phyloP scores from a whole-genome alignment of 2,329 filamentous ascomycete species.

The Xylariaceae sp. region DNA sequence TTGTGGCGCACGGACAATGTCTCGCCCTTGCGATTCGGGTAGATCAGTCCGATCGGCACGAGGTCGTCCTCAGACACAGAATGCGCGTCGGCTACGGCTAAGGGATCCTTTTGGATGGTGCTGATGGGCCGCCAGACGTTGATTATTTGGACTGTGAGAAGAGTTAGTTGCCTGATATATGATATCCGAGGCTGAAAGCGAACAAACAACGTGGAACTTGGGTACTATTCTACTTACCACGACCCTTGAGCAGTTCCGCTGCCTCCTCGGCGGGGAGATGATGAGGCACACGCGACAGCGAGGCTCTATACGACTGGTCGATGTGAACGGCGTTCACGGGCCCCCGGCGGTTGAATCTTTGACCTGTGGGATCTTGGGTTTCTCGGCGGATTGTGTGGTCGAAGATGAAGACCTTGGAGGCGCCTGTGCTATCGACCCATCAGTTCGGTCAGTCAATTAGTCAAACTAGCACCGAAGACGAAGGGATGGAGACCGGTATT shows the following conservation, averaged over 20 bases:
- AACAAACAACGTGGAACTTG: too few species aligned
- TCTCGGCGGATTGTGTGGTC: constrained; percentile 54
- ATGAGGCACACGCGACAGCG: constrained; percentile 38
- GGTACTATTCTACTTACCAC: too few species aligned
- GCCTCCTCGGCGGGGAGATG: constrained; percentile 44
- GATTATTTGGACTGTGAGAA: constrained; percentile 52
- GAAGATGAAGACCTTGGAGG: constrained; percentile 54
- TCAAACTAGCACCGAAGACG: not conserved
- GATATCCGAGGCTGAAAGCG: too few species aligned
- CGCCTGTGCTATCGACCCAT: constrained; percentile 48
- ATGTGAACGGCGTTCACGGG: constrained; percentile 53
- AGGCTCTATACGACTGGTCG: constrained; percentile 50
- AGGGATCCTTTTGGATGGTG: constrained; percentile 49
- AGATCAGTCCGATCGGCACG: constrained; percentile 45
- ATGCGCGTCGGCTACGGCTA: constrained; percentile 49
- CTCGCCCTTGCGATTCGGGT: constrained; percentile 48
- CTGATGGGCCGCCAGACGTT: constrained; percentile 52
- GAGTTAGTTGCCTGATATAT: too few species aligned
- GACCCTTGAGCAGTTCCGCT: constrained; percentile 39
- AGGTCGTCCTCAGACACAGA: constrained; percentile 49
- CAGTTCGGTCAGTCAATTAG: not conserved
- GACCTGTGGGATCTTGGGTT: constrained; percentile 42
- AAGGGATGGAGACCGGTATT: too few species aligned
- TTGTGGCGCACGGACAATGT: constrained; percentile 44
- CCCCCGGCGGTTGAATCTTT: constrained; percentile 30